Evolutionary conservation across 2,329 filamentous ascomycete species (phyloP).

Genomic region (Calonectria ilicicola): DNA sequence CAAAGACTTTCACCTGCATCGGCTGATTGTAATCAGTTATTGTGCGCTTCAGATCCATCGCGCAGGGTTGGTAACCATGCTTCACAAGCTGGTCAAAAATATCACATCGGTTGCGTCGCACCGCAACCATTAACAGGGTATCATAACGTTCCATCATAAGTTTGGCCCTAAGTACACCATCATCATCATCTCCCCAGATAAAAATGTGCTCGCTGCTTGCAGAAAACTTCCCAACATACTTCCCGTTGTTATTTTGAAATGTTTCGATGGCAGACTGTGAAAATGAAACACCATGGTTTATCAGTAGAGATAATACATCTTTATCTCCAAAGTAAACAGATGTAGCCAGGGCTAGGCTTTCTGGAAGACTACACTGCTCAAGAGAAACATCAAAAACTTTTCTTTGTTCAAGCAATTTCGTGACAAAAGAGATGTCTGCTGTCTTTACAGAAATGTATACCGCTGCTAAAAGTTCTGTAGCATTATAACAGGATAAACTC

Average conservation of each 20-base stretch:
- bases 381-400: not conserved
- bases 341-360: not conserved
- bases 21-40: not conserved
- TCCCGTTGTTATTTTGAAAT: fast-evolving
- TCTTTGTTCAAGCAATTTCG: not conserved
- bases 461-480: not conserved
- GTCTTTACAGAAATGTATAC: not conserved
- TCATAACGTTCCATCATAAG: not conserved
- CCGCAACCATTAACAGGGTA: not conserved
- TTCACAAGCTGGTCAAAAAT: no score
- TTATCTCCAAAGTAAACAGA: not conserved
- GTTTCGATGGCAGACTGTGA: not conserved
- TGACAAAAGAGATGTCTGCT: not conserved
- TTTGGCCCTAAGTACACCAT: no score
- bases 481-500: not conserved
- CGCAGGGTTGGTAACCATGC: no score
- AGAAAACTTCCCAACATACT: not conserved
- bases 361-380: not conserved
- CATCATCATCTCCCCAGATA: no score
- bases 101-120: not conserved
- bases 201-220: fast-evolving
- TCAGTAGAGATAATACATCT: not conserved
- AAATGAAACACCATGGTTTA: not conserved
- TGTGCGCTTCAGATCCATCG: no score
- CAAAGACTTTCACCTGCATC: not conserved